These are phyloP conservation scores for Tuber magnatum DNA, from an alignment of 495 filamentous ascomycete species.

Conservation along the genomic window DNA sequence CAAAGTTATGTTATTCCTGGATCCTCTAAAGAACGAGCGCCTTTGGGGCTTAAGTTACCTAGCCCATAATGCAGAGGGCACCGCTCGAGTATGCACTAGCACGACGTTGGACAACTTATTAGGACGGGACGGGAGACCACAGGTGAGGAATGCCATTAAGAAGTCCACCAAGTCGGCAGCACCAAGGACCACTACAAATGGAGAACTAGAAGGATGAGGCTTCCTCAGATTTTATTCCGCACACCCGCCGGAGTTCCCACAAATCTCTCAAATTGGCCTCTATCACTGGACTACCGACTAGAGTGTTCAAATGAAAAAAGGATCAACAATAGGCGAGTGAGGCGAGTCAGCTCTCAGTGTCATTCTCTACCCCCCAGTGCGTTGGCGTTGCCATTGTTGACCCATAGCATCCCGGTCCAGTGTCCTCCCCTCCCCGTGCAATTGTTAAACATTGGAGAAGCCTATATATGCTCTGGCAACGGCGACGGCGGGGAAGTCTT, in stretches of 20 bases:
- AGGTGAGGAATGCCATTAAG: not conserved
- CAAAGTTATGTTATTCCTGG: not conserved
- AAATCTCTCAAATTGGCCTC: not conserved
- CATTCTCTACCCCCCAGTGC: not conserved
- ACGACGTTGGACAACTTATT: not conserved
- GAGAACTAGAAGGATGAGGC: not conserved
- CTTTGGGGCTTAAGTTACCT: not conserved
- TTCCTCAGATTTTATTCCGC: not conserved
- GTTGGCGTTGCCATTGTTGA: not conserved
- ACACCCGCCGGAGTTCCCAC: not conserved
- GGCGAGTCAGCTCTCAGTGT: conserved; percentile 2
- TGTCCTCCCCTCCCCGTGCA: not conserved
- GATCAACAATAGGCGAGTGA: not conserved
- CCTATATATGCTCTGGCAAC: not conserved
- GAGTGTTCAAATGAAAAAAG: not conserved
- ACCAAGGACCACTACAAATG: not conserved
- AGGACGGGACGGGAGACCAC: not conserved
- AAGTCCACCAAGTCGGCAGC: not conserved
- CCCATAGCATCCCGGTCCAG: not conserved
- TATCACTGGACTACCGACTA: not conserved
- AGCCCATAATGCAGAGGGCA: not conserved
- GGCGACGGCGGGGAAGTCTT: not conserved
- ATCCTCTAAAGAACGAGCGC: not conserved
- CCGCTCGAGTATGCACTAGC: not conserved
- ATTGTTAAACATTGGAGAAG: not conserved